Conservation (phyloP, 2,329 filamentous ascomycete species). For the Teratosphaeria pseudoeucalypti region DNA sequence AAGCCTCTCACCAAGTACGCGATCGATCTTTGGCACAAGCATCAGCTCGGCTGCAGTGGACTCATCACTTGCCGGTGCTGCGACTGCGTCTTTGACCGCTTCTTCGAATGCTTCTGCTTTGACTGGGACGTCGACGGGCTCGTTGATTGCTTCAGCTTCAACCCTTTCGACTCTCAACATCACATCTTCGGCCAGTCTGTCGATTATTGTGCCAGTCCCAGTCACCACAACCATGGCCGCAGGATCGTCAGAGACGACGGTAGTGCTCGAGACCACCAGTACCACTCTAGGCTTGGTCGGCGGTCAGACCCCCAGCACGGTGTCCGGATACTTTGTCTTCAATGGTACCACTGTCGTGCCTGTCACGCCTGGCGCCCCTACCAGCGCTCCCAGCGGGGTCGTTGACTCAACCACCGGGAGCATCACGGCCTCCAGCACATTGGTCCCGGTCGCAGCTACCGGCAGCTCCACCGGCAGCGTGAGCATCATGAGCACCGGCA, state of each 20-base stretch:
- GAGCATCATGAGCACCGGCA: not conserved
- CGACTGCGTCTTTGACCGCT: not conserved
- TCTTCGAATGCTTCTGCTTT: not conserved
- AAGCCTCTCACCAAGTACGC: not conserved
- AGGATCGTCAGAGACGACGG: not conserved
- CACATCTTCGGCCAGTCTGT: not conserved
- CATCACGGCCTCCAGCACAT: not conserved
- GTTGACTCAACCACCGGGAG: not conserved
- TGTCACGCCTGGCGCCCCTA: not conserved
- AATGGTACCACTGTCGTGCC: conserved; percentile 5
- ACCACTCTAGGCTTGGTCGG: conserved; percentile 5
- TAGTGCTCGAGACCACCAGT: conserved; percentile 5
- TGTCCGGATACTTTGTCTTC: conserved; percentile 8
- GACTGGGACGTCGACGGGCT: not conserved
- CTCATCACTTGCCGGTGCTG: not conserved
- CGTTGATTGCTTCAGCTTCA: not conserved
- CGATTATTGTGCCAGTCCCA: conserved; percentile 2
- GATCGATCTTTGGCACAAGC: not conserved
- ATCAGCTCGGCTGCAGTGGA: not conserved
- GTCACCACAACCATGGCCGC: conserved; percentile 1
- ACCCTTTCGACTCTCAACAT: not conserved
- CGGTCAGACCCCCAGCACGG: conserved; percentile 1
- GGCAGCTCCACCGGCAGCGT: not conserved
- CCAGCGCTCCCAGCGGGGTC: not conserved
- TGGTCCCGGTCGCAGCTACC: not conserved